Percentiles rank a stretch among this genome's conserved stretches.
Conservation (phyloP, 2,329 filamentous ascomycete species). For the Botryosphaeria dothidea region DNA sequence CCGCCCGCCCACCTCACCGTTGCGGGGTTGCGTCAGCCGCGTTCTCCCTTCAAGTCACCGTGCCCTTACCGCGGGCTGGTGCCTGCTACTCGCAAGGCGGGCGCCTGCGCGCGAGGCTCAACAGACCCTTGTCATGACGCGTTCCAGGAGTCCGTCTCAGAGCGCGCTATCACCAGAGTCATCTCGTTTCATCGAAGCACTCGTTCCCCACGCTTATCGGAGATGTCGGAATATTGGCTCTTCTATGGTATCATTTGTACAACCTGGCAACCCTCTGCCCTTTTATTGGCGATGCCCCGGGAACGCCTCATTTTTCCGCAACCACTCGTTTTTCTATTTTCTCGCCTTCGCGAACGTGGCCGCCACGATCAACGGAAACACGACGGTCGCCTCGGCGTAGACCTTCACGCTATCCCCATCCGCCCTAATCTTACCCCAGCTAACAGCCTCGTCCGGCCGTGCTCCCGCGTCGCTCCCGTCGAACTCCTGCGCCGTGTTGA, state of each 20-base stretch:
- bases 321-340: not conserved
- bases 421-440: constrained; percentile 97
- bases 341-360: constrained; percentile 60
- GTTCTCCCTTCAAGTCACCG: not conserved
- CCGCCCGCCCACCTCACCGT: not conserved
- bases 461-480: constrained; percentile 96
- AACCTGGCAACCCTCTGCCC: not conserved
- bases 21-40: constrained; percentile 6
- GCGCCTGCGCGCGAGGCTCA: constrained; percentile 3
- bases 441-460: constrained; percentile 92
- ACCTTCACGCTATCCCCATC: constrained; percentile 87
- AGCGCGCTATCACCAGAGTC: not conserved
- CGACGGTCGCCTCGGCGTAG: constrained; percentile 67
- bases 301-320: not conserved
- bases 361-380: constrained; percentile 67
- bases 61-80: not conserved
- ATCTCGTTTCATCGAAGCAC: constrained; percentile 10
- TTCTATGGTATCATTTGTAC: constrained; percentile 11
- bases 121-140: constrained; percentile 3
- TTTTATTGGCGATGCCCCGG: not conserved
- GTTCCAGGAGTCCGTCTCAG: constrained; percentile 9
- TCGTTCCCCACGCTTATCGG: constrained; percentile 8
- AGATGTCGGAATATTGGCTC: not conserved
- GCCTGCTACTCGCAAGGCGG: constrained; percentile 5
- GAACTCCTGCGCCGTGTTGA: constrained; percentile 97